Conservation (phyloP, 495 filamentous ascomycete species). For the Talaromyces wortmannii region DNA sequence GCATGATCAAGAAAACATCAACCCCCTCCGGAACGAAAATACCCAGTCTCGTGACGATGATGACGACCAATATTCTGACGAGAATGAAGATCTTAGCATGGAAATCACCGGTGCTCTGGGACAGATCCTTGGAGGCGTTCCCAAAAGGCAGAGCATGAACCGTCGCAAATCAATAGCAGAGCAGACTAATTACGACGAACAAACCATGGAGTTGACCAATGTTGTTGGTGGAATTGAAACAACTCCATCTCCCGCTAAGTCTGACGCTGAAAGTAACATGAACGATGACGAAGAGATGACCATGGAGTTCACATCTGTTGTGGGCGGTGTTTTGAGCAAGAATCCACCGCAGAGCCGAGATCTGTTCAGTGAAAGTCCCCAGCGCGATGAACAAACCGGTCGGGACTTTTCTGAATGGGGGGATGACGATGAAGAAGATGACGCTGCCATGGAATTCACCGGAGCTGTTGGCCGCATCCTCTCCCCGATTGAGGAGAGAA, state of each 20-base stretch:
- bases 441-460: constrained; percentile 65
- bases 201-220: constrained; percentile 74
- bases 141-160: constrained; percentile 21
- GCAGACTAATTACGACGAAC: constrained; percentile 45
- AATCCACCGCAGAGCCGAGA: constrained; percentile 17
- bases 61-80: constrained; percentile 18
- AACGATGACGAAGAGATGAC: constrained; percentile 68
- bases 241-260: constrained; percentile 25
- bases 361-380: constrained; percentile 14
- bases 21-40: constrained; percentile 25
- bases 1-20: constrained; percentile 57
- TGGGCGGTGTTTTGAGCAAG: constrained; percentile 56
- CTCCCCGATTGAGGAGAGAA: constrained; percentile 24
- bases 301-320: constrained; percentile 73
- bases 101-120: constrained; percentile 80
- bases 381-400: constrained; percentile 17
- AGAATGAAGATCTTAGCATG: constrained; percentile 70
- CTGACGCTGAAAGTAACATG: constrained; percentile 23
- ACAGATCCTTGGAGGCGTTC: constrained; percentile 58
- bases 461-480: constrained; percentile 65
- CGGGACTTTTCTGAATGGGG: constrained; percentile 14
- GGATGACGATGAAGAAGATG: constrained; percentile 31
- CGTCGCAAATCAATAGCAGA: constrained; percentile 31
- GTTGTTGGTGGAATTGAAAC: constrained; percentile 60
- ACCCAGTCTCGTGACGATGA: constrained; percentile 18